Base-by-base conservation (phyloP, 73 alveolate species). In the Blepharisma stoltei region DNA sequence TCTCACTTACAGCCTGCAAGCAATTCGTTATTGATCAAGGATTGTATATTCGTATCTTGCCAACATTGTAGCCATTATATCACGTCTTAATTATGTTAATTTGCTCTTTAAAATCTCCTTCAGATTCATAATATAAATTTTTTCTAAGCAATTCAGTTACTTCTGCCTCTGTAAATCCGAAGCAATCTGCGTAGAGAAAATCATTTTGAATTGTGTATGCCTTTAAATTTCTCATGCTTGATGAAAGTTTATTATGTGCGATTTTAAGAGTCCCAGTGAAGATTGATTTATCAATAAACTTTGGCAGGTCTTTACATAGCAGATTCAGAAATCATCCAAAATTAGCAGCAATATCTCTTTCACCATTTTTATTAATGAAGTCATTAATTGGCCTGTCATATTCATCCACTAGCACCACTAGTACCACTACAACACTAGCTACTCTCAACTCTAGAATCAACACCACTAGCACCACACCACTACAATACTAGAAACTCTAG, bases 141-240 rank as follows among this genome's bases (percentile, higher is more conserved):
- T 55, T 55, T 55, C 18, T 55, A 7, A 55, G 6, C 71, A 55
- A 21, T 14, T 14, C 71, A 20, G 7, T 37, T 7, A 55, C 43
- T 21, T 55, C 71, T 14, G 20, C 9, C 18, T 55, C 71, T 9
- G 71, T 55, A 20, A 55, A 55, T 37, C 71, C 71, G 18, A 9
- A 55, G 41, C 18, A 20, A 7, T 55, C 43, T 7, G 7, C 18
- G 9, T 14, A 55, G 43, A 8, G 6, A 6, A 7, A 7, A 9
- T 55, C 45, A 7, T 14, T 7, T 37, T 14, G 71, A 55, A 55
- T 55, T 37, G 71, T 55, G 71, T 6, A 14, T 7, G 43, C n/a
- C n/a, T n/a, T n/a, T n/a, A 14, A 20, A 55, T 55, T 8, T 7
- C 18, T 55, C 44, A 55, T 7, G 6, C 71, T 37, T 9, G 71